phyloP scores from a whole-genome alignment of 306 rosid species.

The Fagus crenata region DNA sequence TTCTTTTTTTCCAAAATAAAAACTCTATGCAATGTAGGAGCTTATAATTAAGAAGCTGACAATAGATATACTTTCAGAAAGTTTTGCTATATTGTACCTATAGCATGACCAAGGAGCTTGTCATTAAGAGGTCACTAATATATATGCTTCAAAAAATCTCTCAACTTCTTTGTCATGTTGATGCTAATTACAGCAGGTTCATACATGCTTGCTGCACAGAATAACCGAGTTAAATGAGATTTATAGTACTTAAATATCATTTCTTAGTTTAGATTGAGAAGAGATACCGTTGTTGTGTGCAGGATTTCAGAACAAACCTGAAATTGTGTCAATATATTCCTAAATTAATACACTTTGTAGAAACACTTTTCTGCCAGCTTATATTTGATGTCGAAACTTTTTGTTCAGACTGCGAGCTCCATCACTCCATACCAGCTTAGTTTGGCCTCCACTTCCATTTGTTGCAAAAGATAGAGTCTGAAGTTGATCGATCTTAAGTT shows the following conservation, averaged over 20 bases:
- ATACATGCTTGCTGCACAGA: neutral
- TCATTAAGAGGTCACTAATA: neutral
- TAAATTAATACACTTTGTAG: constrained; percentile 25
- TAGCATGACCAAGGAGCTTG: constrained; percentile 17
- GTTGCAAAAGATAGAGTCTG: constrained; percentile 72
- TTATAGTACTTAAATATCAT: neutral
- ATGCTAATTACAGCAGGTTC: neutral
- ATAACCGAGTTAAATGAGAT: neutral
- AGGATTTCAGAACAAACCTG: constrained; percentile 5
- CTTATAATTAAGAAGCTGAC: neutral
- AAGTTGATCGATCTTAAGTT: constrained; percentile 30
- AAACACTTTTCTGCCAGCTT: constrained; percentile 23
- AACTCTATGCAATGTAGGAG: neutral
- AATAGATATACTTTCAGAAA: neutral
- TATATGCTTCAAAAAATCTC: neutral
- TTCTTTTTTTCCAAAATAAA: neutral
- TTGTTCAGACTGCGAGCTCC: constrained; percentile 30
- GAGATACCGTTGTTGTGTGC: neutral
- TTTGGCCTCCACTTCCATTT: constrained; percentile 62
- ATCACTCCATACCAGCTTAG: constrained; percentile 78
- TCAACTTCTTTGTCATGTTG: neutral
- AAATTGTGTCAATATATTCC: constrained; percentile 16
- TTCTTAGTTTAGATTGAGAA: neutral
- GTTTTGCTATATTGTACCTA: neutral
- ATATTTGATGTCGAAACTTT: constrained; percentile 37